phyloP scores from a whole-genome alignment of 192 early-diverging fungal species.

The Coemansia sp. region DNA sequence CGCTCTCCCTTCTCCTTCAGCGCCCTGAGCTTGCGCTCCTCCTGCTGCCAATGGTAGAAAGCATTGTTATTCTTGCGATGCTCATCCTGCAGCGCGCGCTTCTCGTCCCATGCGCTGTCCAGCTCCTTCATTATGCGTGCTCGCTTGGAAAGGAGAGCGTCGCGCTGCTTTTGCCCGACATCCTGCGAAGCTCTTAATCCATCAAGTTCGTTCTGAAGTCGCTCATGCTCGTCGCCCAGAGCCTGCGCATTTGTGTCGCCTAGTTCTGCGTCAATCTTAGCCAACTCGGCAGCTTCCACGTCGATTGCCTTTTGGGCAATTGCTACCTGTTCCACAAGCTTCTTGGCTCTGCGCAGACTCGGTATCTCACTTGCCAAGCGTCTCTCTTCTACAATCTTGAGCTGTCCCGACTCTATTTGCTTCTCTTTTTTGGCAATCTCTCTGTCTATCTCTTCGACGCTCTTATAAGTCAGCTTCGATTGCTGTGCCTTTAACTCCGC shows the following conservation, averaged over 20 bases:
- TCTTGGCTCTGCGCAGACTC: conserved; percentile 29
- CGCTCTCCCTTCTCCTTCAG: conserved; percentile 64
- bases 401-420: conserved; percentile 71
- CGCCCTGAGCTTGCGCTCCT: conserved; percentile 64
- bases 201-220: conserved; percentile 71
- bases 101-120: conserved; percentile 66
- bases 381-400: conserved; percentile 87
- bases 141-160: conserved; percentile 69
- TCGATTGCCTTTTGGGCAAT: conserved; percentile 75
- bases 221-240: conserved; percentile 66
- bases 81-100: conserved; percentile 67
- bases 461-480: conserved; percentile 79
- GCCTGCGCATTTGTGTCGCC: conserved; percentile 61
- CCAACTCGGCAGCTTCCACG: conserved; percentile 63
- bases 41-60: conserved; percentile 68
- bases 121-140: conserved; percentile 68
- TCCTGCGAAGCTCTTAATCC: conserved; percentile 63
- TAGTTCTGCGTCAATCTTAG: conserved; percentile 58
- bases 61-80: conserved; percentile 73
- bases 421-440: conserved; percentile 71
- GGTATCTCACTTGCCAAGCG: conserved; percentile 48
- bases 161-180: conserved; percentile 62
- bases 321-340: conserved; percentile 78
- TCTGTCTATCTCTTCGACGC: conserved; percentile 73
- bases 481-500: conserved; percentile 73